Percentiles rank a stretch among this genome's conserved stretches.
phyloP scores from a whole-genome alignment of 257 asterid genomes.

The Phtheirospermum japonicum region DNA sequence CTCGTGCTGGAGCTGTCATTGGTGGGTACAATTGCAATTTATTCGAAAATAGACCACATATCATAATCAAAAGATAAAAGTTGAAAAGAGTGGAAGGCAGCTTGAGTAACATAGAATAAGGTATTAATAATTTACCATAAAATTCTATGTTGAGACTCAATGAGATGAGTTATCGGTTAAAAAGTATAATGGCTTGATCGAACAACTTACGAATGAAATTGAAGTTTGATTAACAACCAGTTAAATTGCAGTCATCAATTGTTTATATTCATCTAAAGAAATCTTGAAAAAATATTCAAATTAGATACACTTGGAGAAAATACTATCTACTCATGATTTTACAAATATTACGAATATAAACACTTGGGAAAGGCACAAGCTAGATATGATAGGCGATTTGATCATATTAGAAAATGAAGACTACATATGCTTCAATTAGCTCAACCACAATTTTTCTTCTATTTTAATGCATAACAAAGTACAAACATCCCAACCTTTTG shows the following conservation, averaged over 20 bases:
- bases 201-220: background rate
- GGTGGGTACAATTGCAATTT: background rate
- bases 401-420: slow-evolving; percentile 4
- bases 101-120: background rate
- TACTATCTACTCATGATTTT: background rate
- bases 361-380: background rate
- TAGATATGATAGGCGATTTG: background rate
- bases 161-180: background rate
- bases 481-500: background rate
- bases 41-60: slow-evolving; percentile 11
- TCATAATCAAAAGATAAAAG: background rate
- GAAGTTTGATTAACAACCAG: background rate
- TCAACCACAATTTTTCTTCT: no score
- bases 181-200: background rate
- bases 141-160: background rate
- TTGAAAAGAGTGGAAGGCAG: background rate
- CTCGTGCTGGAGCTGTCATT: no score
- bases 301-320: background rate
- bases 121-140: background rate
- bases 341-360: background rate
- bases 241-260: background rate
- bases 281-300: slow-evolving; percentile 5
- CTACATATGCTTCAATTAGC: background rate
- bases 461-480: background rate
- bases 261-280: background rate